Conservation (phyloP, 228 moss, liverwort and hornwort genomes). For the Sphagnum fallax region DNA sequence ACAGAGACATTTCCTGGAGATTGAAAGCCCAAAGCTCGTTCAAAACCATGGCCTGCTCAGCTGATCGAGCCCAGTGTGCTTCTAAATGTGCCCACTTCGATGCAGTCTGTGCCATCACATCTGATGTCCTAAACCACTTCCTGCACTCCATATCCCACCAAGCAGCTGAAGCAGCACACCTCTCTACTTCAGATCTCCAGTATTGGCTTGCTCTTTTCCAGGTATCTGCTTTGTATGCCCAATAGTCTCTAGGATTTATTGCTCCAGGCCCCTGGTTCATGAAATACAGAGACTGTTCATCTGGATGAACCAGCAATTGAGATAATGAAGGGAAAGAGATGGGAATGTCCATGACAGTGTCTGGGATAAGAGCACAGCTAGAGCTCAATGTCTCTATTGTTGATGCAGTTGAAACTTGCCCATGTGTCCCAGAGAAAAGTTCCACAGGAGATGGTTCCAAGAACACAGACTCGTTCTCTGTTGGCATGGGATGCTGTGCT, state of each 20-base stretch:
- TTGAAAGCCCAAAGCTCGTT: slow-evolving; percentile 13
- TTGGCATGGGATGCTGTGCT: no score
- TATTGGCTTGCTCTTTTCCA: slow-evolving; percentile 5
- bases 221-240: slow-evolving; percentile 8
- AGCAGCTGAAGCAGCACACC: slow-evolving; percentile 1
- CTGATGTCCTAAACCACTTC: slow-evolving; percentile 1
- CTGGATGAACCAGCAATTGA: neutral
- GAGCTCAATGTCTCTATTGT: neutral
- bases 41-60: slow-evolving; percentile 1
- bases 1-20: slow-evolving; percentile 9
- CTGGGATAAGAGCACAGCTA: neutral
- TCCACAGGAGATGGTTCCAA: no score
- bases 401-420: neutral
- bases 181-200: slow-evolving; percentile 6
- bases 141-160: slow-evolving; percentile 6
- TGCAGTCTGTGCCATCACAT: slow-evolving; percentile 2
- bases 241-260: neutral
- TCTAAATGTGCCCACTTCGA: slow-evolving; percentile 1
- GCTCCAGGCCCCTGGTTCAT: neutral
- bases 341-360: neutral
- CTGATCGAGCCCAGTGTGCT: slow-evolving; percentile 6
- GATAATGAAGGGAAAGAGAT: neutral
- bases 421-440: neutral
- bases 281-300: neutral
- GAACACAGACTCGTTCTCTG: neutral